Conservation (phyloP, 805 yeast genomes). For the Brettanomyces naardenensis region DNA sequence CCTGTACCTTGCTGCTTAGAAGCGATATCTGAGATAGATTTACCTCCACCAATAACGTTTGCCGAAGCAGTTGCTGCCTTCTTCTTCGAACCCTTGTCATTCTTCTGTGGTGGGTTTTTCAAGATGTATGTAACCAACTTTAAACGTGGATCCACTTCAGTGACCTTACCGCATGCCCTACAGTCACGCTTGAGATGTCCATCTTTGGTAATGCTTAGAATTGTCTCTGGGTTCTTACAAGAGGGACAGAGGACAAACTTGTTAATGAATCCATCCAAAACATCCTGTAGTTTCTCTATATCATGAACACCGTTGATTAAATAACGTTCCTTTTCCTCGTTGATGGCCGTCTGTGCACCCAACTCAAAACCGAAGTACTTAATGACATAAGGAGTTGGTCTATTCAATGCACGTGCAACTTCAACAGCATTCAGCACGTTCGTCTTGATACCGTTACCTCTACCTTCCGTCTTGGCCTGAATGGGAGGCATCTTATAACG, state of each 20-base stretch:
- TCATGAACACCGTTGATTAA: slow-evolving; percentile 94
- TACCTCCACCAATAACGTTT: slow-evolving; percentile 82
- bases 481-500: slow-evolving; percentile 99
- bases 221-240: slow-evolving; percentile 98
- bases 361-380: slow-evolving; percentile 94
- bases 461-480: slow-evolving; percentile 95
- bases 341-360: slow-evolving; percentile 89
- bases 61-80: slow-evolving; percentile 87
- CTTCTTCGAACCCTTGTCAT: slow-evolving; percentile 47
- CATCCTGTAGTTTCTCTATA: slow-evolving; percentile 82
- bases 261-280: slow-evolving; percentile 87
- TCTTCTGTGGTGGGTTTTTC: slow-evolving; percentile 77
- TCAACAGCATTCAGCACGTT: slow-evolving; percentile 85
- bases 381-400: slow-evolving; percentile 88
- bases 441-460: slow-evolving; percentile 98
- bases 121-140: slow-evolving; percentile 80
- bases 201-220: slow-evolving; percentile 68
- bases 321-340: slow-evolving; percentile 76
- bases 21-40: slow-evolving; percentile 72
- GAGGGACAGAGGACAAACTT: slow-evolving; percentile 90
- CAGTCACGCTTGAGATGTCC: slow-evolving; percentile 83
- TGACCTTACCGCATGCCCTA: slow-evolving; percentile 94
- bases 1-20: slow-evolving; percentile 30
- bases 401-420: slow-evolving; percentile 87
- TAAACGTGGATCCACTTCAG: slow-evolving; percentile 77